Evolutionary conservation across 169 alveolate species (phyloP).

Genomic region (Plasmodium fragile): DNA sequence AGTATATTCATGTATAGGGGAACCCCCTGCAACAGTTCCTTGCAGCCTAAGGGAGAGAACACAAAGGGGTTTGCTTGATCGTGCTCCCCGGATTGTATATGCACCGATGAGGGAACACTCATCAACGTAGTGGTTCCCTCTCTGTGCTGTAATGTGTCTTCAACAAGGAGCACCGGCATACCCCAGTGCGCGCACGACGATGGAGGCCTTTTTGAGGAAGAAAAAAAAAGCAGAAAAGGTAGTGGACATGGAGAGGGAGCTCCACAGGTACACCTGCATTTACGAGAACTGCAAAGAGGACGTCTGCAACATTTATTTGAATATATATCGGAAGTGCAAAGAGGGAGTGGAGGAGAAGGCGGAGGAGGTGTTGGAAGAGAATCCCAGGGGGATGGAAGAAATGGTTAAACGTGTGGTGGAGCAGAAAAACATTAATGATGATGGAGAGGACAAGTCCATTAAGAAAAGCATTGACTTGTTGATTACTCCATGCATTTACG

Average conservation of each 20-base stretch:
- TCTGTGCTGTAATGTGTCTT: neutral
- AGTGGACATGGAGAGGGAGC: neutral
- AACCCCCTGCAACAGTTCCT: neutral
- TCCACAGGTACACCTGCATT: constrained; percentile 9
- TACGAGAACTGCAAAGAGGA: constrained; percentile 28
- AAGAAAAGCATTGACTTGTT: constrained; percentile 83
- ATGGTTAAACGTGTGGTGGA: constrained; percentile 19
- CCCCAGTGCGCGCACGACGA: neutral
- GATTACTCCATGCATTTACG: constrained; percentile 77
- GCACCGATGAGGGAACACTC: neutral
- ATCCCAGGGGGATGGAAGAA: constrained; percentile 7
- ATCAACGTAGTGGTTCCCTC: neutral
- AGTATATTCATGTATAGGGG: neutral
- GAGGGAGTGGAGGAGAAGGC: neutral
- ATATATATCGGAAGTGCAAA: constrained; percentile 4
- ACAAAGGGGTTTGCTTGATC: neutral
- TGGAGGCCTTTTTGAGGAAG: constrained; percentile 18
- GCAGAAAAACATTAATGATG: constrained; percentile 15
- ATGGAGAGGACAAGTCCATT: constrained; percentile 79
- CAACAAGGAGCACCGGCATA: neutral
- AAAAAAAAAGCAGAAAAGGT: constrained; percentile 25
- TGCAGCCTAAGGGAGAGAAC: neutral
- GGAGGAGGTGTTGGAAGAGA: neutral
- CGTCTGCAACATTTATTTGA: constrained; percentile 37
- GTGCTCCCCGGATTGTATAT: neutral